Evolutionary conservation across 2,329 filamentous ascomycete species (phyloP).

Genomic region (Xylariales sp.): DNA sequence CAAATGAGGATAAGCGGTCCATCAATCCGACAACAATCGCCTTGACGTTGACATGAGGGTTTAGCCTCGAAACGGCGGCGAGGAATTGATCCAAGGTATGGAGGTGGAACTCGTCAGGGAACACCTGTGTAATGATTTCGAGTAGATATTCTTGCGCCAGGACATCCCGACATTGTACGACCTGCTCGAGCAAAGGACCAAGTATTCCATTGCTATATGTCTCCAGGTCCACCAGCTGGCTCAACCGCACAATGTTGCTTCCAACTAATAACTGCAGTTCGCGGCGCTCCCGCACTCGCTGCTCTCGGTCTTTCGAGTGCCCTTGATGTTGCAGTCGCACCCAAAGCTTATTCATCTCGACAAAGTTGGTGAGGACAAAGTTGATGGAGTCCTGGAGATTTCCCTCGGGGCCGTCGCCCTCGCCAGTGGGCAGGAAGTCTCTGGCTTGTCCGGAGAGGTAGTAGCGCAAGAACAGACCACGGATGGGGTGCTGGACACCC

Average conservation of each 20-base stretch:
- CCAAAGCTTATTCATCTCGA: slow-evolving; percentile 99
- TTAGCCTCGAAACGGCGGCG: slow-evolving; percentile 85
- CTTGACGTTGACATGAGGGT: slow-evolving; percentile 97
- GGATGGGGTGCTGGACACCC: slow-evolving; percentile 93
- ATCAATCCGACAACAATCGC: slow-evolving; percentile 96
- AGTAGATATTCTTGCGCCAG: slow-evolving; percentile 95
- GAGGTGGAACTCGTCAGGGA: slow-evolving; percentile 96
- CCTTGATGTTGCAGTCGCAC: slow-evolving; percentile 96
- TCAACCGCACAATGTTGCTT: slow-evolving; percentile 91
- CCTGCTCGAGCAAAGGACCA: slow-evolving; percentile 86
- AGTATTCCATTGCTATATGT: slow-evolving; percentile 90
- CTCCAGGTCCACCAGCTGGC: slow-evolving; percentile 91
- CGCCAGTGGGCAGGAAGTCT: slow-evolving; percentile 77
- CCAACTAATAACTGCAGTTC: slow-evolving; percentile 94
- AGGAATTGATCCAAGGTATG: slow-evolving; percentile 95
- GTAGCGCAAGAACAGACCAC: slow-evolving; percentile 91
- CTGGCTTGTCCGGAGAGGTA: slow-evolving; percentile 93
- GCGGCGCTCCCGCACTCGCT: slow-evolving; percentile 88
- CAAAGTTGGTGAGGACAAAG: slow-evolving; percentile 97
- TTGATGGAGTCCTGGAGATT: slow-evolving; percentile 97
- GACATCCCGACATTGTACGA: slow-evolving; percentile 96
- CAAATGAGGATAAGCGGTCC: slow-evolving; percentile 92
- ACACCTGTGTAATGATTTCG: slow-evolving; percentile 98
- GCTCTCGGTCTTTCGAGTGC: slow-evolving; percentile 89
- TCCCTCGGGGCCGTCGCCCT: slow-evolving; percentile 86